A percentile compares a stretch with the other conserved stretches of the same genome.
Evolutionary conservation across 805 yeast species (phyloP).

Genomic region (Starmerella geochares): DNA sequence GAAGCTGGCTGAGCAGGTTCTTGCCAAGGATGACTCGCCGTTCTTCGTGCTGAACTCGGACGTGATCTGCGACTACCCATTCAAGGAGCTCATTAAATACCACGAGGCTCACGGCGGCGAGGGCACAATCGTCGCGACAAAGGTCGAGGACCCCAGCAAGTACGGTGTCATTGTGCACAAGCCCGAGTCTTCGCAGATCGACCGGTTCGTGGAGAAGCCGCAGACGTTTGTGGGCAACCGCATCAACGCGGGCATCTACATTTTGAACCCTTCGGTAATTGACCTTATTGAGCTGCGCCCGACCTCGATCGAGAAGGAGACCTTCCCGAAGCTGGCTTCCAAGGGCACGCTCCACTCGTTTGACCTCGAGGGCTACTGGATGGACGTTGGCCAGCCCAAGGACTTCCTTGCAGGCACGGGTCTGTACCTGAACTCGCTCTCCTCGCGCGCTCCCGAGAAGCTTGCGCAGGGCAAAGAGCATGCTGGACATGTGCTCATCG

Average conservation of each 20-base stretch:
- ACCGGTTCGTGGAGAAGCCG: conserved; percentile 98
- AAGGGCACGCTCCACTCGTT: conserved; percentile 81
- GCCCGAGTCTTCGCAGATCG: conserved; percentile 88
- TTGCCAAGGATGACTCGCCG: conserved; percentile 91
- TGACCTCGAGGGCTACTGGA: conserved; percentile 99
- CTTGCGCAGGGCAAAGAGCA: conserved; percentile 56
- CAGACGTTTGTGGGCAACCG: conserved; percentile 99
- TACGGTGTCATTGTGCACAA: conserved; percentile 99
- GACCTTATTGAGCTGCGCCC: conserved; percentile 96
- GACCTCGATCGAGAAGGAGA: conserved; percentile 98
- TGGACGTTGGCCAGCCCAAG: conserved; percentile 99
- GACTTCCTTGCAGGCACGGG: conserved; percentile 96
- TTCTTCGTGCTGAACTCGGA: conserved; percentile 97
- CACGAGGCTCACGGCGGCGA: conserved; percentile 93
- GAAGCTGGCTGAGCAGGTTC: conserved; percentile 87
- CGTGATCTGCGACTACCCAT: conserved; percentile 97
- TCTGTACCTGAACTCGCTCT: conserved; percentile 74
- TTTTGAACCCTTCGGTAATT: conserved; percentile 92
- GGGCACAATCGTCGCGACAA: conserved; percentile 98
- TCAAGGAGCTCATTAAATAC: conserved; percentile 81
- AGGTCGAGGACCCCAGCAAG: conserved; percentile 98
- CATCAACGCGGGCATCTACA: conserved; percentile 98
- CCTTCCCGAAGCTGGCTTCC: conserved; percentile 93
- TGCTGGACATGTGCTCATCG: conserved; percentile 88
- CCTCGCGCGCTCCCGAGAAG: conserved; percentile 65